Evolutionary conservation across 2,329 filamentous ascomycete species (phyloP).

Genomic region (Leptographium radiaticola): DNA sequence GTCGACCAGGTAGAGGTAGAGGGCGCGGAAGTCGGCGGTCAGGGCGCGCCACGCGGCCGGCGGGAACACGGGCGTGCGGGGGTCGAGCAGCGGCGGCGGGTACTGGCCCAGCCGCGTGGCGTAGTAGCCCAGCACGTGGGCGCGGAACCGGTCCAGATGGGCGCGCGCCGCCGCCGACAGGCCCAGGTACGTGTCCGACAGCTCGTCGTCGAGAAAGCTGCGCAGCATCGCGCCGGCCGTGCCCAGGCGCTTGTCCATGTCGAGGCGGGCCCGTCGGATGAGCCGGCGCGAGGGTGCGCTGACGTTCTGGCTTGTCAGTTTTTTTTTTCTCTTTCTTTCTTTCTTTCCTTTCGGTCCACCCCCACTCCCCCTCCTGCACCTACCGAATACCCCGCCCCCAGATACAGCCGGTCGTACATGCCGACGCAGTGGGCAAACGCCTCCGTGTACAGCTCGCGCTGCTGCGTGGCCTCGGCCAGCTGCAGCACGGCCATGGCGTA

Average conservation of each 20-base stretch:
- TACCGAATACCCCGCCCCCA: slow-evolving; percentile 48
- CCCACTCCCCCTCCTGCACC: too few relatives aligned
- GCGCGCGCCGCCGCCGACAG: slow-evolving; percentile 45
- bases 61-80: slow-evolving; percentile 35
- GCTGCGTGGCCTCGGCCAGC: slow-evolving; percentile 52
- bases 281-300: slow-evolving; percentile 46
- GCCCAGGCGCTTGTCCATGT: slow-evolving; percentile 51
- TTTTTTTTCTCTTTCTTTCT: too few relatives aligned
- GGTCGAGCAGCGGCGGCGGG: slow-evolving; percentile 41
- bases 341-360: too few relatives aligned
- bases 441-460: slow-evolving; percentile 55
- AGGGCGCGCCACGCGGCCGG: slow-evolving; percentile 47
- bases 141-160: slow-evolving; percentile 61
- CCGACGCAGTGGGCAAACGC: slow-evolving; percentile 69
- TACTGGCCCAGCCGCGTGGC: slow-evolving; percentile 56
- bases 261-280: slow-evolving; percentile 46
- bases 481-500: slow-evolving; percentile 56
- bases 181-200: slow-evolving; percentile 53
- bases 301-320: slow-evolving; percentile 24
- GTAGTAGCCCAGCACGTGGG: slow-evolving; percentile 55
- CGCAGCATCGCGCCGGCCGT: slow-evolving; percentile 44
- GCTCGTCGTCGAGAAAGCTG: slow-evolving; percentile 59
- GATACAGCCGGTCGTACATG: slow-evolving; percentile 51
- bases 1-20: slow-evolving; percentile 63
- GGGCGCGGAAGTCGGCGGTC: slow-evolving; percentile 54